Percentiles rank a stretch among this genome's conserved stretches.
These are phyloP conservation scores for Fusarium humuli DNA, from an alignment of 2,329 filamentous ascomycete species.

Conservation along the genomic window DNA sequence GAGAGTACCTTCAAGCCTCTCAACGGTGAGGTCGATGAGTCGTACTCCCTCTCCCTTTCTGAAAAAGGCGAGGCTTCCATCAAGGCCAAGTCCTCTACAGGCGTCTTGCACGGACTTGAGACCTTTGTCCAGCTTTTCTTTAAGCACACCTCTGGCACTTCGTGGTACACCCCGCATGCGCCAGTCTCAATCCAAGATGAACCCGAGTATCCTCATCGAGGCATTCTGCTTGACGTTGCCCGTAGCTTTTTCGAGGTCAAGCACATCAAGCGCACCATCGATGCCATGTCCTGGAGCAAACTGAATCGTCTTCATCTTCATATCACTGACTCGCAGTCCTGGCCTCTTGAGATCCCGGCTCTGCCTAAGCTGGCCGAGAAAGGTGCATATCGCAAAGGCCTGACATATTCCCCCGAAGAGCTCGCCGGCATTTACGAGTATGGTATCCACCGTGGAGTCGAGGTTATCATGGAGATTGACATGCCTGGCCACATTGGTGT, in stretches of 20 bases:
- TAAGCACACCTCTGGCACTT: conserved; percentile 68
- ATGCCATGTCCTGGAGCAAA: conserved; percentile 82
- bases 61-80: conserved; percentile 70
- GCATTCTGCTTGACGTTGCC: conserved; percentile 82
- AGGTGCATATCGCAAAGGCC: conserved; percentile 76
- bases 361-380: conserved; percentile 76
- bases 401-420: conserved; percentile 75
- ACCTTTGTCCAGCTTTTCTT: conserved; percentile 86
- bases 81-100: conserved; percentile 72
- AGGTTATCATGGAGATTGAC: conserved; percentile 70
- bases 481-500: conserved; percentile 71
- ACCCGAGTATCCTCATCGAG: conserved; percentile 81
- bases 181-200: conserved; percentile 79
- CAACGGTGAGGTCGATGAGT: conserved; percentile 77
- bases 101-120: conserved; percentile 78
- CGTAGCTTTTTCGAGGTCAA: conserved; percentile 76
- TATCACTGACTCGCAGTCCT: conserved; percentile 85
- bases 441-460: conserved; percentile 70
- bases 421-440: conserved; percentile 76
- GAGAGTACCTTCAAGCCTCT: conserved; percentile 69
- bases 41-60: conserved; percentile 74
- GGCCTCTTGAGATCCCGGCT: conserved; percentile 83
- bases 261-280: conserved; percentile 79
- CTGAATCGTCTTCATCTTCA: conserved; percentile 86
- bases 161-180: conserved; percentile 75